Evolutionary conservation across 768 basidiomycete genomes (phyloP).

Genomic region (Podaxis sp.): DNA sequence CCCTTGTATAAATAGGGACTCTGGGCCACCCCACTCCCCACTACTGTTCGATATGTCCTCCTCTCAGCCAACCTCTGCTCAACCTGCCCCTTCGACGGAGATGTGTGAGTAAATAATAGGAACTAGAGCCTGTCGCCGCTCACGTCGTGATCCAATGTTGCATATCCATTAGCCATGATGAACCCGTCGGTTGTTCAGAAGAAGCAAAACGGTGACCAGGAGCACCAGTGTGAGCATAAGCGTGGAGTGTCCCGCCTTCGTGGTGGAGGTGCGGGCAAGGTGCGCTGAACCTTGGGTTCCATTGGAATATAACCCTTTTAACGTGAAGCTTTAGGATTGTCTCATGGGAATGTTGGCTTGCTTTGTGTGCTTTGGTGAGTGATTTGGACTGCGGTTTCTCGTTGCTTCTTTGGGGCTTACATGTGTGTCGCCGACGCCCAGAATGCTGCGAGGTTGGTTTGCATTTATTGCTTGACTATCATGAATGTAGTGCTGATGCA

Average conservation of each 20-base stretch:
- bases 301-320: neutral
- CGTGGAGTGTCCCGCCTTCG: neutral
- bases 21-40: neutral
- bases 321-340: neutral
- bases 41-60: neutral
- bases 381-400: neutral
- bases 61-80: neutral
- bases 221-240: neutral
- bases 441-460: neutral
- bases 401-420: neutral
- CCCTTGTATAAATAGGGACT: neutral
- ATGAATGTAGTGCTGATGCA: neutral
- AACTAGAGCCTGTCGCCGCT: too few relatives aligned
- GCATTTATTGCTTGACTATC: neutral
- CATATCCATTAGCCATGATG: neutral
- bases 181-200: neutral
- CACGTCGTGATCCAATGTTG: neutral
- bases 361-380: neutral
- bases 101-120: neutral
- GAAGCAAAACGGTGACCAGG: neutral
- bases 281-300: neutral
- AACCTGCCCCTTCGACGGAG: neutral
- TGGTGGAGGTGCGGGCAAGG: neutral
- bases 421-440: neutral
- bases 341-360: neutral